These are phyloP conservation scores for Nothopassalora personata DNA, from an alignment of 2,329 filamentous ascomycete genomes.

Conservation along the genomic window DNA sequence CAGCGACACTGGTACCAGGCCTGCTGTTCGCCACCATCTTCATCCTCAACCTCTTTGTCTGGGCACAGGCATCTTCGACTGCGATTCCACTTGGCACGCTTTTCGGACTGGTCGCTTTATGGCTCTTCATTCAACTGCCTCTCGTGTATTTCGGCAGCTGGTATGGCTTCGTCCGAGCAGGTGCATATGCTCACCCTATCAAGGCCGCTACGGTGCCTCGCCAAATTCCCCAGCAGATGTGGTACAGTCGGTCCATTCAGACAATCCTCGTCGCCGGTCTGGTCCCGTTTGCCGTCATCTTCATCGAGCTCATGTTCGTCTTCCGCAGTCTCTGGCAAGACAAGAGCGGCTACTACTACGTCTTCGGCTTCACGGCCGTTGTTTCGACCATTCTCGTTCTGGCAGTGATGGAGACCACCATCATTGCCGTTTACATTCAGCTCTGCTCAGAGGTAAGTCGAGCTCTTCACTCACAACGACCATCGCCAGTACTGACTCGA, in stretches of 20 bases:
- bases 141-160: constrained; percentile 76
- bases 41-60: constrained; percentile 81
- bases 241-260: constrained; percentile 64
- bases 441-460: constrained; percentile 66
- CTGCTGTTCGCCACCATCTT: constrained; percentile 70
- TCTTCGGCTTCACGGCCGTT: constrained; percentile 78
- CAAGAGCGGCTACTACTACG: constrained; percentile 87
- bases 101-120: constrained; percentile 65
- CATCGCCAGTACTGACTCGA: constrained; percentile 10
- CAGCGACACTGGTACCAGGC: constrained; percentile 72
- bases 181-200: constrained; percentile 74
- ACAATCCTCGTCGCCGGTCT: constrained; percentile 67
- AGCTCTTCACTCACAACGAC: no score
- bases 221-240: constrained; percentile 67
- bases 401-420: constrained; percentile 75
- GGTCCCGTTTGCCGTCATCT: constrained; percentile 80
- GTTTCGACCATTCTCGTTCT: constrained; percentile 67
- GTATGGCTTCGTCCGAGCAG: constrained; percentile 64
- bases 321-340: constrained; percentile 87
- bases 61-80: constrained; percentile 83
- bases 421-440: constrained; percentile 77
- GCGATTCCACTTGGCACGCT: constrained; percentile 79
- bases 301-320: constrained; percentile 80
- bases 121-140: constrained; percentile 80
- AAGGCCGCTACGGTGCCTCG: constrained; percentile 67